Base-by-base conservation (phyloP, 108 stramenopile species). In the Fragilaria radians region DNA sequence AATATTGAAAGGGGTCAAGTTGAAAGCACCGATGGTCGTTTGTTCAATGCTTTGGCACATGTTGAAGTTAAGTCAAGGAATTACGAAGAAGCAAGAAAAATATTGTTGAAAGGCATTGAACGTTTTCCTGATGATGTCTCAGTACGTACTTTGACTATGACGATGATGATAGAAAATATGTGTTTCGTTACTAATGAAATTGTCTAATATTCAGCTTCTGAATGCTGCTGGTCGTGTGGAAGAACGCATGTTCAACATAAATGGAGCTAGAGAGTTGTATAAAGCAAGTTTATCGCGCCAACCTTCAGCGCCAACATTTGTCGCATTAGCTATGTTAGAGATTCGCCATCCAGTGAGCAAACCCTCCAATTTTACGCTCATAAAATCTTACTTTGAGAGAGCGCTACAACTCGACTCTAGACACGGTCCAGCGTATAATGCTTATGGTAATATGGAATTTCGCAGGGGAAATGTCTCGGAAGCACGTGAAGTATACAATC, bases 171-270 rank as follows among this genome's bases (percentile, higher is more conserved):
- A 23, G 9, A 17, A 45, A 22, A 24, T 26, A n/a, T 48, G 29
- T 58, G 3, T 45, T 25, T 25, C 31, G 7, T 56, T 42, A 36
- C 24, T 48, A 23, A 17, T 24, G 57, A 32, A 59, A 3, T 32
- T 59, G 17, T 62, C 49, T 29, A 22, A 55, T 57, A 29, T 72
- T 9, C 60, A 76, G 34, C 56, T 89, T n/a, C 55, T 81, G 19
- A 80, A 85, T 49, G 81, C 87, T 25, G 90, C 90, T 23, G 90
- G 90, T 1, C 86, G 81, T 61, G 79, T 92, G 2, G 90, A 92
- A 71, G 90, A 88, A 56, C 71, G 79, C 4, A 21, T 82, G 9
- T 81, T 85, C 4, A 92, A 92, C 65, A 63, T 65, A 34, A 69
- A 79, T 17, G 70, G 65, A 7, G 86, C 90, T 9, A 68, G 90